Percentiles rank a stretch among this genome's conserved stretches.
phyloP scores from a whole-genome alignment of 1,284 basidiomycete genomes.

The Earliella scabrosa region DNA sequence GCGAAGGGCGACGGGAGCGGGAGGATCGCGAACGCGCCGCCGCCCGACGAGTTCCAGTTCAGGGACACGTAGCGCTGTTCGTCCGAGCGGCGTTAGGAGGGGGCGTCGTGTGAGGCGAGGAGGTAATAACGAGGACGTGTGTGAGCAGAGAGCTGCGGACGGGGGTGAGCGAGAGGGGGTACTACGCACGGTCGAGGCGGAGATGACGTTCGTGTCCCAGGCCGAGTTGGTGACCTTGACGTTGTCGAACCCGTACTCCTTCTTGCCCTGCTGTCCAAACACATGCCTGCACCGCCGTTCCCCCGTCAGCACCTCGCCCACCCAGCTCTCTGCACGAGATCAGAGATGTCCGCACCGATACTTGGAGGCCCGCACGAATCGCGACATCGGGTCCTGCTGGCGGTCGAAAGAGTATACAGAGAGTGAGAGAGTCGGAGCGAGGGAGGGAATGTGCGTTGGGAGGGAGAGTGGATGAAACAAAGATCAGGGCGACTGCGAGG shows the following conservation, averaged over 20 bases:
- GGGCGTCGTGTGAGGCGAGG: no score
- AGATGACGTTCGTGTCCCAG: slow-evolving; percentile 96
- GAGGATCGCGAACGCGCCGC: slow-evolving; percentile 93
- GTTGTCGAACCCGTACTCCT: slow-evolving; percentile 87
- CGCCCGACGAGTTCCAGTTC: slow-evolving; percentile 96
- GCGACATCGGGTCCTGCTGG: slow-evolving; percentile 52
- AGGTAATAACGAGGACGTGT: no score
- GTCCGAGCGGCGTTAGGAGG: neutral
- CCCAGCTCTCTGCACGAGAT: neutral
- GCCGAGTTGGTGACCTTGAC: slow-evolving; percentile 89
- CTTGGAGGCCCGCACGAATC: slow-evolving; percentile 74
- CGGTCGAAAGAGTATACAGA: neutral
- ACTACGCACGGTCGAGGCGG: slow-evolving; percentile 83
- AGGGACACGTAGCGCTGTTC: slow-evolving; percentile 82
- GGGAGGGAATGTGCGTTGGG: neutral
- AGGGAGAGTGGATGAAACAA: neutral
- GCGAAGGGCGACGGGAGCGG: slow-evolving; percentile 82
- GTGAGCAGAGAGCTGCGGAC: no score
- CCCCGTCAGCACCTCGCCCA: no score
- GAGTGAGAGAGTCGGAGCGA: neutral
- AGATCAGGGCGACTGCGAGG: no score
- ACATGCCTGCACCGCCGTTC: slow-evolving; percentile 89
- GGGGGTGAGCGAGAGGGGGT: slow-evolving; percentile 10
- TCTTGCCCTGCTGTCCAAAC: slow-evolving; percentile 86
- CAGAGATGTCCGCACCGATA: slow-evolving; percentile 57